These are phyloP conservation scores for Barbatosphaeria neglecta DNA, from an alignment of 495 filamentous ascomycete genomes.

Conservation along the genomic window DNA sequence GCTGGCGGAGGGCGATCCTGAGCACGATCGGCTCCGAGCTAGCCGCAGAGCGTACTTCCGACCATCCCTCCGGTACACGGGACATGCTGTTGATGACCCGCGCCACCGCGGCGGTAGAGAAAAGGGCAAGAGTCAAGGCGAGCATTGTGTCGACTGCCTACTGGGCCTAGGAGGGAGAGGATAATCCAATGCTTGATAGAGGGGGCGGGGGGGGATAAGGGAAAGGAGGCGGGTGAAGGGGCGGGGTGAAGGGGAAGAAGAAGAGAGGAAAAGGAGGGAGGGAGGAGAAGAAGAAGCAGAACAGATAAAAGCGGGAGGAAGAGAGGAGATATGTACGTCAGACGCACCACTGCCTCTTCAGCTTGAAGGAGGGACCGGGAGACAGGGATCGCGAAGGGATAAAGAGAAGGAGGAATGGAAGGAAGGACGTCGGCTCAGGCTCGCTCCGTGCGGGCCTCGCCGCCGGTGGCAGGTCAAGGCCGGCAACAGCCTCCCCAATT, in stretches of 20 bases:
- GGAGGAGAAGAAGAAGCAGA: background rate
- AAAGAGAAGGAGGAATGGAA: background rate
- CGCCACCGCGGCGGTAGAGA: conserved; percentile 30
- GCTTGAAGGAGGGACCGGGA: background rate
- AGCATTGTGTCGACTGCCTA: conserved; percentile 12
- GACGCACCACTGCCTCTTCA: background rate
- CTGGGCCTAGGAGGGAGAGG: too few relatives aligned
- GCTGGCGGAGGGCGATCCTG: conserved; percentile 22
- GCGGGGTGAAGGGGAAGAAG: background rate
- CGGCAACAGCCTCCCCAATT: background rate
- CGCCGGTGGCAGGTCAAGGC: background rate
- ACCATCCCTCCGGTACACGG: conserved; percentile 36
- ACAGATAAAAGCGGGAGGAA: background rate
- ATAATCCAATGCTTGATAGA: too few relatives aligned
- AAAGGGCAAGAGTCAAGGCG: conserved; percentile 12
- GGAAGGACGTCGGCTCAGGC: background rate
- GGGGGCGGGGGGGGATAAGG: background rate
- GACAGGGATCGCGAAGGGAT: background rate
- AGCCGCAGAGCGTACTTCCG: conserved; percentile 17
- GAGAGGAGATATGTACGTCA: background rate
- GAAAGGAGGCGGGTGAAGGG: background rate
- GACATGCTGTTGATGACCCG: conserved; percentile 35
- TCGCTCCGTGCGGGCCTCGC: background rate
- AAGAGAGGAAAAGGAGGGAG: background rate
- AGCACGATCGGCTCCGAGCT: conserved; percentile 19